These are phyloP conservation scores for Physocladia obscura DNA, from an alignment of 192 early-diverging fungal species.

Conservation along the genomic window DNA sequence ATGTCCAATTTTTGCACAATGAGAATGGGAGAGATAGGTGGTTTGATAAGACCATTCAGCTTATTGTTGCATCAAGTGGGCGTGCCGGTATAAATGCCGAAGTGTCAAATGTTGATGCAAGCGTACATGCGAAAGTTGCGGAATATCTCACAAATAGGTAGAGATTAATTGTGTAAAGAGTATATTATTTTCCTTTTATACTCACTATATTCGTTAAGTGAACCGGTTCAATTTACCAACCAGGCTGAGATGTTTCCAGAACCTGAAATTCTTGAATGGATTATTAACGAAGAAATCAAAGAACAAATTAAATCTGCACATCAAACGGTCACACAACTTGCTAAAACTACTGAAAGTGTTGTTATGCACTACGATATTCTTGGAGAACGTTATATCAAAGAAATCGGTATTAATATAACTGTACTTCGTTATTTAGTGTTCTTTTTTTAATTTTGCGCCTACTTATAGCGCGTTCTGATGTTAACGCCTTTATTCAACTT, in stretches of 20 bases:
- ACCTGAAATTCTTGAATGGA: constrained; percentile 73
- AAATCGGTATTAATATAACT: constrained; percentile 42
- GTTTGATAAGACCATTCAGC: constrained; percentile 93
- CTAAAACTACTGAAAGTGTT: constrained; percentile 65
- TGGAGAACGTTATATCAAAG: constrained; percentile 84
- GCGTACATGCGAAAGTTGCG: constrained; percentile 73
- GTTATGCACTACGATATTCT: constrained; percentile 70
- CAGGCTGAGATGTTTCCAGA: constrained; percentile 37
- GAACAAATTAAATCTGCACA: constrained; percentile 60
- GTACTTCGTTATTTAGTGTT: constrained; percentile 2
- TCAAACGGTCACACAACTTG: constrained; percentile 35
- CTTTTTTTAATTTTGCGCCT: background rate
- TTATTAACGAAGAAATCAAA: constrained; percentile 53
- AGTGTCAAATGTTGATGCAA: constrained; percentile 72
- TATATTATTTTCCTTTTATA: background rate
- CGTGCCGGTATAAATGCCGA: constrained; percentile 90
- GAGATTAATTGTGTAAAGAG: background rate
- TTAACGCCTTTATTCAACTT: constrained; percentile 89
- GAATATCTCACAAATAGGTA: constrained; percentile 68
- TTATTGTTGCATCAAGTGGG: constrained; percentile 81
- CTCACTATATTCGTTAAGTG: background rate
- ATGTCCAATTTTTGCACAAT: constrained; percentile 77
- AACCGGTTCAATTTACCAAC: background rate
- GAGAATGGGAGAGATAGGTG: constrained; percentile 80
- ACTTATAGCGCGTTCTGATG: constrained; percentile 49